Base-by-base conservation (phyloP, 768 basidiomycete genomes). In the Pulveroboletus ravenelii region DNA sequence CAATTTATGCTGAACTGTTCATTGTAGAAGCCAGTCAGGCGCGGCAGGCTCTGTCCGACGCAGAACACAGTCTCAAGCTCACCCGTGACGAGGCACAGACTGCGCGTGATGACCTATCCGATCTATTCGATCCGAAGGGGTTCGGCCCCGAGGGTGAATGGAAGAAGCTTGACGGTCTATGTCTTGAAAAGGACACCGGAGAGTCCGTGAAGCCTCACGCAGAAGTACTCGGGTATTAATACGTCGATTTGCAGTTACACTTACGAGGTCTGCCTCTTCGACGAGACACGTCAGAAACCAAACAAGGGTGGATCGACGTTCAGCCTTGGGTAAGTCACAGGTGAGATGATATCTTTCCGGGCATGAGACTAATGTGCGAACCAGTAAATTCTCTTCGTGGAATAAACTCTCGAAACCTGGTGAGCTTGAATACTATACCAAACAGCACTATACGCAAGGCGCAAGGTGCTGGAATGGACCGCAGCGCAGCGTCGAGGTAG, bases 391-490 rank as follows among this genome's bases (percentile, higher is more conserved):
- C 68, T 66, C 79, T 2, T 80, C 83, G 1, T 98, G 94, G 94
- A 87, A 93, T 64, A 46, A 48, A 49, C 73, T 77, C 2, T 78
- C 77, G 46, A 60, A 75, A 52, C 73, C 76, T 4, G 92, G 89
- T 3, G 72, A 80, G 23, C 76, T 77, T 3, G 85, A 79, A 31
- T 96, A 85, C 69, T 96, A 97, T 67, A 70, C 78, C 41, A 85
- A 81, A 60, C 93, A 95, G 61, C 68, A 80, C 13, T 99, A 98
- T 72, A 82, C 82, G 34, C 74, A 78, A 46, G 96, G 95, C 36
- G 77, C 92, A 5, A 82, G 85, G 62, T 98, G 95, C 74, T 96
- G 94, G 95, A 96, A 96, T 61, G 95, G 96, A 1, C 96, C 96
- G 4, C 79, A 89, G 55, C 82, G 95, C 29, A 92, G 80, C 53